Evolutionary conservation across 2,329 filamentous ascomycete species (phyloP).

Genomic region (Hypoxylon sp.): DNA sequence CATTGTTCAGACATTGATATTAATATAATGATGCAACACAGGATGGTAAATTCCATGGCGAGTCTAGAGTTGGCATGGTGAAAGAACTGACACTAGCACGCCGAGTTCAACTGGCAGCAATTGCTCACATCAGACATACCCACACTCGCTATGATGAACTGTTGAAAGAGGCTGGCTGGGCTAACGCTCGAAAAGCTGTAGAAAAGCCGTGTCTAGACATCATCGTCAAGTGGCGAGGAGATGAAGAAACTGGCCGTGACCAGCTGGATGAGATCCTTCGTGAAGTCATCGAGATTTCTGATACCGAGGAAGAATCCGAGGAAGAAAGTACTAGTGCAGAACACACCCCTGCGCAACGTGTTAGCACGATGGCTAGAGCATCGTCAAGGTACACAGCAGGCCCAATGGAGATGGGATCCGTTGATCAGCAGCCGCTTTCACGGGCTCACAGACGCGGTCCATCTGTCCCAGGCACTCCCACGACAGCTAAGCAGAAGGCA

Average conservation of each 20-base stretch:
- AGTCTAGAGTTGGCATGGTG: constrained; percentile 71
- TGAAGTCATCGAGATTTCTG: constrained; percentile 77
- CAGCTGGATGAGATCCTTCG: constrained; percentile 76
- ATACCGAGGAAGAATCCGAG: constrained; percentile 64
- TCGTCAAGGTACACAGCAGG: constrained; percentile 31
- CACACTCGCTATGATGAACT: constrained; percentile 76
- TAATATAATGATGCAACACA: constrained; percentile 50
- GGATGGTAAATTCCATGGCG: constrained; percentile 66
- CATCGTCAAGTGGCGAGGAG: constrained; percentile 79
- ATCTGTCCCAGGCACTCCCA: constrained; percentile 35
- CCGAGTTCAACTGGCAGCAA: constrained; percentile 74
- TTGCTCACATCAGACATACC: constrained; percentile 77
- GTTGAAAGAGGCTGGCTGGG: constrained; percentile 70
- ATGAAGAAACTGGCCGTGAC: constrained; percentile 77
- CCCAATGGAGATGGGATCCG: constrained; percentile 10
- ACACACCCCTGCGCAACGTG: constrained; percentile 25
- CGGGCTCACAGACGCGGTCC: constrained; percentile 37
- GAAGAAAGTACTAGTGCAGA: constrained; percentile 52
- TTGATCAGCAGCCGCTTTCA: constrained; percentile 12
- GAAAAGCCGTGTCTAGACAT: constrained; percentile 73
- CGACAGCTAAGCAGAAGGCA: constrained; percentile 47
- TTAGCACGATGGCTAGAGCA: constrained; percentile 30
- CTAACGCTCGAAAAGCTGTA: constrained; percentile 72
- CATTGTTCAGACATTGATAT: not conserved
- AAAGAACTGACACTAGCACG: constrained; percentile 70